Evolutionary conservation across 768 basidiomycete genomes (phyloP).

Genomic region (Crepidotus variabilis): DNA sequence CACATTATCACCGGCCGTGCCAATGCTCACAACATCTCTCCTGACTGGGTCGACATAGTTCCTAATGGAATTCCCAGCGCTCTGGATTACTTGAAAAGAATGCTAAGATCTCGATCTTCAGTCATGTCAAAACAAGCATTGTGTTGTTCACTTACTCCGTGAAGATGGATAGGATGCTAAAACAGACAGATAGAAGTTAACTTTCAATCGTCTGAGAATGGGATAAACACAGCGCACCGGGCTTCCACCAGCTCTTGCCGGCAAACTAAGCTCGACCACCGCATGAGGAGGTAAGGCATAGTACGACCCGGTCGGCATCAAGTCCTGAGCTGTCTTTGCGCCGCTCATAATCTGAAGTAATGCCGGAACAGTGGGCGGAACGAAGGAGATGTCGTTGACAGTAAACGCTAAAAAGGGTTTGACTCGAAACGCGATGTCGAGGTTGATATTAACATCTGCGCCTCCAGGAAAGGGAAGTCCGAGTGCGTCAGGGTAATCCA

Average conservation of each 20-base stretch:
- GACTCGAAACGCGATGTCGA: slow-evolving; percentile 24
- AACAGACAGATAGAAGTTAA: too few species aligned
- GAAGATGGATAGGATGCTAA: slow-evolving; percentile 40
- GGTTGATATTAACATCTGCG: slow-evolving; percentile 37
- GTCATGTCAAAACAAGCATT: slow-evolving; percentile 14
- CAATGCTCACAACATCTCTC: slow-evolving; percentile 46
- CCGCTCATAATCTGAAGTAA: slow-evolving; percentile 51
- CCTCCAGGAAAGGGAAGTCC: slow-evolving; percentile 30
- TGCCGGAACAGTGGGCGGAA: slow-evolving; percentile 38
- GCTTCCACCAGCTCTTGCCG: slow-evolving; percentile 29
- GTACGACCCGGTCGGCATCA: slow-evolving; percentile 37
- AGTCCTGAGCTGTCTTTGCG: slow-evolving; percentile 30
- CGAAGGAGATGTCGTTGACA: slow-evolving; percentile 28
- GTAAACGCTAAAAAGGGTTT: slow-evolving; percentile 12
- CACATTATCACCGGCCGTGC: slow-evolving; percentile 37
- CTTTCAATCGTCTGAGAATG: too few species aligned
- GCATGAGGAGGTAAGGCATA: slow-evolving; percentile 41
- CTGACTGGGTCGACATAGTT: slow-evolving; percentile 50
- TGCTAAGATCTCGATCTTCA: slow-evolving; percentile 23
- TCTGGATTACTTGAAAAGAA: slow-evolving; percentile 34
- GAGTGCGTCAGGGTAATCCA: slow-evolving; percentile 24
- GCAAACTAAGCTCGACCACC: slow-evolving; percentile 38
- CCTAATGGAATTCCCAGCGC: slow-evolving; percentile 26
- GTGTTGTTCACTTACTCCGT: slow-evolving; percentile 28
- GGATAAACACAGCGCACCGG: slow-evolving; percentile 24